phyloP scores from a whole-genome alignment of 352 stramenopile genomes.

The Globisporangium barbulae region DNA sequence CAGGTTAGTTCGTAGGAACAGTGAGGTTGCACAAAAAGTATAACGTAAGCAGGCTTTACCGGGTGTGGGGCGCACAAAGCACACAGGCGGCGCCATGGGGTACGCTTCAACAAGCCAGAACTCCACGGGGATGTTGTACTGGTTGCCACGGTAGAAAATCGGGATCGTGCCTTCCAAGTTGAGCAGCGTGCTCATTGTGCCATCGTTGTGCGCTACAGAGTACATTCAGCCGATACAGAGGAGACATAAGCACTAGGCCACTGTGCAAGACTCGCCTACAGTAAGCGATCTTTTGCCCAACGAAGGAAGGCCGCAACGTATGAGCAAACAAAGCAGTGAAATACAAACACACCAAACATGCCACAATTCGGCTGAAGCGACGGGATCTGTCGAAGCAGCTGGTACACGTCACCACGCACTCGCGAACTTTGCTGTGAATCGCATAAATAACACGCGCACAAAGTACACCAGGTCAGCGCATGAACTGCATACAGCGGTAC shows the following conservation, averaged over 20 bases:
- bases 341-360: conserved; percentile 56
- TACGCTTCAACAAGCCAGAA: conserved; percentile 88
- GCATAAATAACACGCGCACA: not conserved
- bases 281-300: not conserved
- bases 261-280: not conserved
- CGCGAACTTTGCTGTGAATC: conserved; percentile 69
- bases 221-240: not conserved
- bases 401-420: conserved; percentile 82
- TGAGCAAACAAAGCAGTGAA: not conserved
- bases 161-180: conserved; percentile 88
- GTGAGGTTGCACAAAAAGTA: not conserved
- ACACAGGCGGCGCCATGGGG: conserved; percentile 74
- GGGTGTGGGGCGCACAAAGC: conserved; percentile 82
- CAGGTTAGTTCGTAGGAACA: not conserved
- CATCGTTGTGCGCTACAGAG: conserved; percentile 76
- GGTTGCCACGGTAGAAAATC: conserved; percentile 87
- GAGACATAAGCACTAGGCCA: not conserved
- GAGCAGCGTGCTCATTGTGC: conserved; percentile 79
- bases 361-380: conserved; percentile 83
- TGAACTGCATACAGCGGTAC: not conserved
- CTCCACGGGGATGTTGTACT: conserved; percentile 91
- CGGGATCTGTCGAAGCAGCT: conserved; percentile 81
- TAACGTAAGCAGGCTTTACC: conserved; percentile 20
- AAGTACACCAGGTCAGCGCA: conserved; percentile 3
- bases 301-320: not conserved